A percentile compares a stretch with the other conserved stretches of the same genome.
These are phyloP conservation scores for Starmerella stellata DNA, from an alignment of 805 yeast genomes.

Conservation along the genomic window DNA sequence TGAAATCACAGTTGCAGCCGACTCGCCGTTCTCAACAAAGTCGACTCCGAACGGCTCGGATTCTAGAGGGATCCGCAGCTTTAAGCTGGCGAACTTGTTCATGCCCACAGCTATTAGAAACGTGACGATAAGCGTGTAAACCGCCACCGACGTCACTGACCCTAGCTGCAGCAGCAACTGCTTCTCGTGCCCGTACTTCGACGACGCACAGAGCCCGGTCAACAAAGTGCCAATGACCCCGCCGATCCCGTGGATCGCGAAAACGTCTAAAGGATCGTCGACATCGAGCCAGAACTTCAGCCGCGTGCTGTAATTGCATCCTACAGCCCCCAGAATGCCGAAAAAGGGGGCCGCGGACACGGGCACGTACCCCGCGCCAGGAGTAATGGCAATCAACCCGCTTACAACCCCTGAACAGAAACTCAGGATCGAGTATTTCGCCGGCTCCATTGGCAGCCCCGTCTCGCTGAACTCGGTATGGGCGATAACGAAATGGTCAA, in stretches of 20 bases:
- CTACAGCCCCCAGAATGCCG: constrained; percentile 54
- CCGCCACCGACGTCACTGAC: constrained; percentile 48
- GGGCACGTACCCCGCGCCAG: constrained; percentile 90
- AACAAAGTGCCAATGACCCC: constrained; percentile 35
- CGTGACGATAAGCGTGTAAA: constrained; percentile 63
- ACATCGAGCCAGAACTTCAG: constrained; percentile 51
- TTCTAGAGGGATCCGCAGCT: constrained; percentile 66
- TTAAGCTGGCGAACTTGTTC: constrained; percentile 64
- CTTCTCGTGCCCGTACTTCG: constrained; percentile 33
- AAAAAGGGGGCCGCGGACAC: constrained; percentile 62
- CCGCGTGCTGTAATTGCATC: constrained; percentile 75
- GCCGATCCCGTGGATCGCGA: constrained; percentile 40
- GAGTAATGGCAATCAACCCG: constrained; percentile 88
- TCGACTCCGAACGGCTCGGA: constrained; percentile 83
- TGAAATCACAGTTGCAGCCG: constrained; percentile 27
- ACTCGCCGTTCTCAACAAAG: constrained; percentile 78
- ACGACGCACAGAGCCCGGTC: constrained; percentile 86
- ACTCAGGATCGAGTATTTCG: constrained; percentile 81
- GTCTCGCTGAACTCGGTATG: background rate
- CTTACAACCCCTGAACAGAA: constrained; percentile 86
- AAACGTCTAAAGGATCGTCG: constrained; percentile 92
- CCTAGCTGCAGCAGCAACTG: constrained; percentile 85
- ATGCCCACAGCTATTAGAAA: constrained; percentile 44
- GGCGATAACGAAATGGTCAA: constrained; percentile 21
- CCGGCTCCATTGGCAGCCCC: background rate